Base-by-base conservation (phyloP, 2,329 filamentous ascomycete species). In the Gaeumannomyces sp. region DNA sequence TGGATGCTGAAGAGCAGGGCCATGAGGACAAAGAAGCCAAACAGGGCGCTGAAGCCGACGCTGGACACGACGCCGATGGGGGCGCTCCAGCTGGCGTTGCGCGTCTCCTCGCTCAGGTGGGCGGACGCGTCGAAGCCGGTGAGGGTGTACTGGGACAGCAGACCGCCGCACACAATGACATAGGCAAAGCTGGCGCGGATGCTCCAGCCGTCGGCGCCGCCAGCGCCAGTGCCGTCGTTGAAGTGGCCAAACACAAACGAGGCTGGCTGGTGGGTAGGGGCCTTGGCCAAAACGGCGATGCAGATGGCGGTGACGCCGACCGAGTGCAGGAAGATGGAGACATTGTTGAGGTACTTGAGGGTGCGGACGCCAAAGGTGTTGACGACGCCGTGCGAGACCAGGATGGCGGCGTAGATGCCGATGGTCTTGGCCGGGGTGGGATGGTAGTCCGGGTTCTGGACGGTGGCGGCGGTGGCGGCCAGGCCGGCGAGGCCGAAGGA, bases 21-120 rank as follows among this genome's bases (percentile, higher is more conserved):
- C 61, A 86, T 73, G 45, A 87, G 72, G n/a, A 85, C 80, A 68
- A 85, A 85, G 71, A 85, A 84, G n/a, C 83, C 83, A 70, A 86
- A 86, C 25, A 85, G 61, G 1, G 83, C 77, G 10, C 81, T 84
- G 71, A 84, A 83, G 4, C 80, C 81, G 28, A 86, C 81, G 0
- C 81, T 84, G 50, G 80, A 83, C 3, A 87, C 75, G 0, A 86
- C 83, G 14, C 84, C 84, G 31, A 86, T 80, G 0, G 84, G 84
- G 0, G 84, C 84, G 56, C 78, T 80, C 82, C 83, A 84, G 13
- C 79, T 78, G 3, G 84, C 84, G 28, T 82, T 83, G 25, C 77
- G 76, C 0, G 84, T 86, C 72, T 87, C 84, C 70, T 87, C 84
- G 16, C 78, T 81, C 19, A 87, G 71, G 71, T 87, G 84, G 0